Base-by-base conservation (phyloP, 768 basidiomycete species). In the Suillus decipiens region DNA sequence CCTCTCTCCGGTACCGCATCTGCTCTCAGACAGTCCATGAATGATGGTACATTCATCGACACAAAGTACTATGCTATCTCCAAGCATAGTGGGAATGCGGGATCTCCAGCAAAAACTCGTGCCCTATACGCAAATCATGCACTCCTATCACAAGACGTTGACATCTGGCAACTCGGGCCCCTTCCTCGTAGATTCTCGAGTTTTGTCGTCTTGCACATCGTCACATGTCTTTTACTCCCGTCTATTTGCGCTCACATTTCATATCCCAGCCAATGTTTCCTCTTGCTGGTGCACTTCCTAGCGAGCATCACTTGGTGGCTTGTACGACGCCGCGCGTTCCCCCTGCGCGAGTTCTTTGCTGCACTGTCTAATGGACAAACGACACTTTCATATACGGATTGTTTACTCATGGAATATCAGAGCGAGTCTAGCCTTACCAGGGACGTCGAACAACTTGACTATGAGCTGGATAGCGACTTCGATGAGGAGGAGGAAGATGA, bases 211-310 rank as follows among this genome's bases (percentile, higher is more conserved):
- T 19, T 86, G 74, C 90, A 92, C 67, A 79, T 89, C 12, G 83
- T 90, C 41, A 92, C 89, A 2, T 79, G 82, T 8, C 67, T 89
- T 31, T 89, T 89, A 76, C 63, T 89, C 19, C 80, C 85, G 0
- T 80, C 88, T 0, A 60, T 86, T 47, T 73, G 81, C 14, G 79
- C 79, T 2, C 69, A 77, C 64, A 65, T 85, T 59, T 84, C 88
- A 76, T 90, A 86, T 65, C 73, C 87, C 1, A 85, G 83, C 0
- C 81, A 84, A 61, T 77, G 75, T 2, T 72, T 83, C 19, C 76
- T 92, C 17, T 79, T 92, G 19, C 82, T 82, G 10, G 75, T 80
- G 1, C 89, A 88, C 74, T 82, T 91, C 65, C 74, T 81, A 8
- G 74, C 78, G 31, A 76, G 75, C n/a, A 78, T 90, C 37, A 76